Evolutionary conservation across 305 asterid species (phyloP), one percentile per base, ranked within the genome.

Genomic region (Fraxinus dipetala): DNA sequence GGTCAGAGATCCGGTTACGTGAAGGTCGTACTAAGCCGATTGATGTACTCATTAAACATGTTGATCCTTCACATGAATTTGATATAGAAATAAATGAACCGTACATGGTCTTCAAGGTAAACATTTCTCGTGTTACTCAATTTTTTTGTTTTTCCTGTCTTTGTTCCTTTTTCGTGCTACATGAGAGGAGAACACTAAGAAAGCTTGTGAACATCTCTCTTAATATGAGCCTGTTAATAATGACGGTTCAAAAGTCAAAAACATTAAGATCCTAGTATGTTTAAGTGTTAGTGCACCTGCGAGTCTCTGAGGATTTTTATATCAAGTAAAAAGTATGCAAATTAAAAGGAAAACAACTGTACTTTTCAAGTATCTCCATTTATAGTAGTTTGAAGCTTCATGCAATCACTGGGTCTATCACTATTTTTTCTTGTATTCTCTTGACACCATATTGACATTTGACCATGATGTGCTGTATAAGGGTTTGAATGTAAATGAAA

Each of bases 11-110:
- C 79, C 94, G 98, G 82, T 78, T 93, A 79, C 97, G 94, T 73
- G 97, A 94, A 89, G 98, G 98, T 24, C 97, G 98, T 73, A 88
- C 84, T 5, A 94, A 94, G 90, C 97, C 97, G 13, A 94, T 94
- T 86, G 98, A 94, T 83, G 83, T 94, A 76, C 93, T 94, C 72
- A 92, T 94, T 11, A 92, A 89, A 85, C 92, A 94, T 85, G 95
- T 94, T 34, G 94, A 94, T 85, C 94, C 94, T 88, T 87, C 91
- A 35, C 94, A 92, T 84, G 97, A 91, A 81, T 83, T 87, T 85
- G 96, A 90, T 85, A 85, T 93, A 36, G 96, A 93, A 78, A 83
- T 94, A 80, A 91, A 93, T 84, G 97, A 94, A 86, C 98, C 97
- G 8, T 93, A 91, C 89, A 87, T 85, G 89, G 95, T 92, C 78